Base-by-base conservation (phyloP, 1,139 yeast genomes). In the Protomyces inundatus region DNA sequence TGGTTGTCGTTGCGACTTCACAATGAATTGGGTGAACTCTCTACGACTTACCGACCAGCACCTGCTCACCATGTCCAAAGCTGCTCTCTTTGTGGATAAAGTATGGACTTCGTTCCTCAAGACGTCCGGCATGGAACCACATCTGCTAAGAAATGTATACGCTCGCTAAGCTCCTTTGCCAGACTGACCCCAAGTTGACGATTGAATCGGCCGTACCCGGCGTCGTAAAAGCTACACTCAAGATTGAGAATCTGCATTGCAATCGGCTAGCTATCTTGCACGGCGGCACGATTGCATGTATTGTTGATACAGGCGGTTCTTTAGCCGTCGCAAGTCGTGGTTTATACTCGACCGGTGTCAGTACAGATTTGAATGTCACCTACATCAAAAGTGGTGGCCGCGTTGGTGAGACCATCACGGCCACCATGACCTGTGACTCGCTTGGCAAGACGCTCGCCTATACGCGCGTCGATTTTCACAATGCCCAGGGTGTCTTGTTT, bases 261-360 rank as follows among this genome's bases (percentile, higher is more conserved):
- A 58, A 58, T 42, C 42, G 62, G 9, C 34, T 58, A 7, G 30
- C 40, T 34, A 58, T 58, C 34, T 16, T 78, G 33, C 81, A 78
- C 61, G 81, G 81, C 12, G 81, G 81, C 0, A 75, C 78, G 3
- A 69, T 78, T 37, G 77, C 80, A 3, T 59, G 71, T 5, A 67
- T 71, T n/a, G 73, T 77, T 12, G 81, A 78, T 62, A 71, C 79
- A 3, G 81, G 80, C 9, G 81, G 81, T n/a, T 78, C 81, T 3
- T 68, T 78, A 61, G 81, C 81, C 0, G 71, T 77, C 4, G 76
- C 80, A 1, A 75, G 79, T 30, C 70, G 75, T 14, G 81, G 81
- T 6, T 67, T 77, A 68, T 77, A 71, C 64, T 69, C 74, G 67
- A 79, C 81, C 2, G 81, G 81, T 1, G 81, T 78, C 45, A 73